A percentile compares a stretch with the other conserved stretches of the same genome.
phyloP scores from a whole-genome alignment of 83 land plant genomes.

The Diphasiastrum complanatum region DNA sequence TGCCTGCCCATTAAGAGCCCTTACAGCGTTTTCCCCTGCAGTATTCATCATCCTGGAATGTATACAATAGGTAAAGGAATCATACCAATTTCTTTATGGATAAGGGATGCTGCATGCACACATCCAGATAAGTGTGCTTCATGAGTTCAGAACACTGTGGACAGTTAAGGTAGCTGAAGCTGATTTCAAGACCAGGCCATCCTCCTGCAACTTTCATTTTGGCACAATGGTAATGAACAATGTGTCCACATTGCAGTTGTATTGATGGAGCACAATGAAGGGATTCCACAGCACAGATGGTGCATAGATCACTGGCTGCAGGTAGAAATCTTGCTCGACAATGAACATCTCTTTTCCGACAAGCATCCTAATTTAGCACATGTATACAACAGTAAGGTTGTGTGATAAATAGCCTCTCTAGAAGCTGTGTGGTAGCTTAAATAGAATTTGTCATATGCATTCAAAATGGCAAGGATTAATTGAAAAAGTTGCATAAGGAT shows the following conservation, averaged over 20 bases:
- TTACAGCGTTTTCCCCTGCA: constrained; percentile 1
- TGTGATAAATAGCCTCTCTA: too few species aligned
- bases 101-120: constrained; percentile 23
- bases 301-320: constrained; percentile 28
- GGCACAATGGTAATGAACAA: constrained; percentile 38
- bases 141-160: constrained; percentile 30
- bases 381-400: too few species aligned
- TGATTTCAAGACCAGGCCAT: constrained; percentile 35
- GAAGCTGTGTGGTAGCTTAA: too few species aligned
- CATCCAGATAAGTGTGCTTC: constrained; percentile 18
- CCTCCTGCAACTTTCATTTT: constrained; percentile 28
- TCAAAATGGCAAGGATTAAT: too few species aligned
- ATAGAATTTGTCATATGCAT: too few species aligned
- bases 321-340: too few species aligned
- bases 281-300: constrained; percentile 32
- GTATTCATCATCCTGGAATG: neutral
- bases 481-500: too few species aligned
- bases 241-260: constrained; percentile 34
- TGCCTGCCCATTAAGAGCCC: neutral
- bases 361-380: too few species aligned
- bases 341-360: too few species aligned
- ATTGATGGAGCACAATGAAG: constrained; percentile 33
- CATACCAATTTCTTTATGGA: constrained; percentile 23
- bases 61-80: neutral
- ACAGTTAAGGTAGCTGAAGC: constrained; percentile 35